Conservation (phyloP, 148 eudicot genomes). For the Cornus suecica region DNA sequence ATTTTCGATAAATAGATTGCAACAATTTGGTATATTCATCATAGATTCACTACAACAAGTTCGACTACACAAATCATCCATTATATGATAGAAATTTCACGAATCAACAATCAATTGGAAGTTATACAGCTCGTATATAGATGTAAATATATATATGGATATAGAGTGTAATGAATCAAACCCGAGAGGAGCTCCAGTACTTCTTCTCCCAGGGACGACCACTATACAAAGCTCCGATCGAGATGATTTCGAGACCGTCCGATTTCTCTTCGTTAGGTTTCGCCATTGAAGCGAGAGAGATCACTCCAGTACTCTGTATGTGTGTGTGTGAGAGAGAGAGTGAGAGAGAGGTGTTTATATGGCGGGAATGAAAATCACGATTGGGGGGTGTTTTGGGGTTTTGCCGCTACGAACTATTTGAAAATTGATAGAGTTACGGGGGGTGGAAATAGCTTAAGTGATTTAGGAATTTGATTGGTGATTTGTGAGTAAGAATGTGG, state of each 20-base stretch:
- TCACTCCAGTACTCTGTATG: neutral
- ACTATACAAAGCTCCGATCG: conserved; percentile 60
- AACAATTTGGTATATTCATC: neutral
- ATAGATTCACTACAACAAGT: neutral
- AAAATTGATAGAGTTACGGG: neutral
- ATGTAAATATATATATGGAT: neutral
- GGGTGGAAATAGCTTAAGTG: neutral
- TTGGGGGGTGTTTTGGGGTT: neutral
- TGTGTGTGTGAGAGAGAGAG: neutral
- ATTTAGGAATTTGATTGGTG: neutral
- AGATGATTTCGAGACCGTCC: conserved; percentile 74
- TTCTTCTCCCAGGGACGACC: conserved; percentile 92
- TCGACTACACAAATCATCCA: neutral
- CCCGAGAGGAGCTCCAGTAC: conserved; percentile 99
- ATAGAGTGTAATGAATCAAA: conserved; percentile 28
- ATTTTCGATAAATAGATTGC: no score
- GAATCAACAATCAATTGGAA: no score
- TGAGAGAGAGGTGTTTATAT: neutral
- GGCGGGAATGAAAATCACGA: conserved; percentile 17
- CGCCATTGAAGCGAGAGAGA: conserved; percentile 37
- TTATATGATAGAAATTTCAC: neutral
- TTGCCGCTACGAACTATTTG: neutral
- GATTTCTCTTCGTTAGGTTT: conserved; percentile 39
- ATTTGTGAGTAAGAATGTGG: neutral
- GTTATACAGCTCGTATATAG: neutral